Conservation (phyloP, 495 filamentous ascomycete genomes). For the Xeromyces bisporus region DNA sequence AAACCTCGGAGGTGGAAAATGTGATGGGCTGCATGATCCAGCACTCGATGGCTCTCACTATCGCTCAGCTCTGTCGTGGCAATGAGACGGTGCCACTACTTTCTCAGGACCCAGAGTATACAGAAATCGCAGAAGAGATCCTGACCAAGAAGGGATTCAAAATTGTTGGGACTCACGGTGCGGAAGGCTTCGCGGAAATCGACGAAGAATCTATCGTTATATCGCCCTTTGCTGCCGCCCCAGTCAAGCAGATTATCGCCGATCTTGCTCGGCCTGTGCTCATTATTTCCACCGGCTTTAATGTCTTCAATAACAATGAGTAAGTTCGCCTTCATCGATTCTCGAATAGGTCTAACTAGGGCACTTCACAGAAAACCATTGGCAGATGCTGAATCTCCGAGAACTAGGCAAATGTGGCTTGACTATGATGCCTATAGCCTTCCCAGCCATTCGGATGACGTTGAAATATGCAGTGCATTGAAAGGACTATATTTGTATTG, state of each 20-base stretch:
- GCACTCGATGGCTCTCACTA: conserved; percentile 19
- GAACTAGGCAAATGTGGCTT: conserved; percentile 21
- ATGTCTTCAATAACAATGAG: conserved; percentile 13
- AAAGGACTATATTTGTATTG: conserved; percentile 12
- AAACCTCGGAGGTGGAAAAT: conserved; percentile 12
- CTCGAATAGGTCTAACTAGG: conserved; percentile 11
- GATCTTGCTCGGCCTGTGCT: conserved; percentile 20
- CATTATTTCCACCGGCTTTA: conserved; percentile 12
- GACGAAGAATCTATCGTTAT: conserved; percentile 21
- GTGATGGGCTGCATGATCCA: conserved; percentile 14
- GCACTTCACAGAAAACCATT: conserved; percentile 13
- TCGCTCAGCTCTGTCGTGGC: conserved; percentile 14
- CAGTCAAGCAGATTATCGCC: conserved; percentile 19
- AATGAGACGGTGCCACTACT: conserved; percentile 11
- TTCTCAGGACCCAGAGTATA: conserved; percentile 20
- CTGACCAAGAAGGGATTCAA: conserved; percentile 18
- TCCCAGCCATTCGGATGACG: conserved; percentile 13
- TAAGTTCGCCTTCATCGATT: conserved; percentile 14
- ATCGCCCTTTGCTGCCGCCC: conserved; percentile 14
- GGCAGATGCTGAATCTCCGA: conserved; percentile 21
- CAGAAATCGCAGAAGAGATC: conserved; percentile 13
- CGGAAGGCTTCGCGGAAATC: conserved; percentile 22
- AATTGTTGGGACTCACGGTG: conserved; percentile 20
- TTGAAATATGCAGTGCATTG: conserved; percentile 13
- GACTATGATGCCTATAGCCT: conserved; percentile 13